Percentiles rank a stretch among this genome's conserved stretches.
These are phyloP conservation scores for Reutealis trisperma DNA, from an alignment of 345 rosid species.

Conservation along the genomic window DNA sequence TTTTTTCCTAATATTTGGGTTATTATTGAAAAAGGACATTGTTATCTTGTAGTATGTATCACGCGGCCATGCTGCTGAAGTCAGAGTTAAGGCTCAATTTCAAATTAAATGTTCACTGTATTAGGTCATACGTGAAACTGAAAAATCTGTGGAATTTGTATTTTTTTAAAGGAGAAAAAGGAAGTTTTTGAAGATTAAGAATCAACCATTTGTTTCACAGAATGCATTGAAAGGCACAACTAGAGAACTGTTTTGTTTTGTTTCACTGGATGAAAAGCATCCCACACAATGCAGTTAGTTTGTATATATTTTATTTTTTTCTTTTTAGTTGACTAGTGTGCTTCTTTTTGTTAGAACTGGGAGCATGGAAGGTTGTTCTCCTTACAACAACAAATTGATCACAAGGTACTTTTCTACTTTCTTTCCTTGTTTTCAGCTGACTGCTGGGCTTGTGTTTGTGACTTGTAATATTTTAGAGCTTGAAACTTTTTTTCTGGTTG, in stretches of 20 bases:
- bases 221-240: neutral
- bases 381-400: conserved; percentile 76
- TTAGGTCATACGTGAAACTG: neutral
- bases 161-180: neutral
- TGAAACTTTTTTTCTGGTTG: neutral
- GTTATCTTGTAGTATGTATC: neutral
- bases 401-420: conserved; percentile 51
- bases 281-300: neutral
- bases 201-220: neutral
- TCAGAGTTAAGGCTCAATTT: neutral
- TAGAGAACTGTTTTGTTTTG: neutral
- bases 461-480: neutral
- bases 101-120: neutral
- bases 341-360: conserved; percentile 53
- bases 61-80: neutral
- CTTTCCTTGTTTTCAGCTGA: neutral
- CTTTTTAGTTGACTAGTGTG: neutral
- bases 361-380: conserved; percentile 67
- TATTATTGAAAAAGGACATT: too few relatives aligned
- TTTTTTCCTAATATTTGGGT: neutral
- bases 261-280: neutral
- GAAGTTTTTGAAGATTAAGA: neutral
- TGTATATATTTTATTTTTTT: neutral
- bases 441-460: neutral
- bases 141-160: neutral